Evolutionary conservation across 176 grass and related monocot species (phyloP).

Genomic region (Dactylis glomerata): DNA sequence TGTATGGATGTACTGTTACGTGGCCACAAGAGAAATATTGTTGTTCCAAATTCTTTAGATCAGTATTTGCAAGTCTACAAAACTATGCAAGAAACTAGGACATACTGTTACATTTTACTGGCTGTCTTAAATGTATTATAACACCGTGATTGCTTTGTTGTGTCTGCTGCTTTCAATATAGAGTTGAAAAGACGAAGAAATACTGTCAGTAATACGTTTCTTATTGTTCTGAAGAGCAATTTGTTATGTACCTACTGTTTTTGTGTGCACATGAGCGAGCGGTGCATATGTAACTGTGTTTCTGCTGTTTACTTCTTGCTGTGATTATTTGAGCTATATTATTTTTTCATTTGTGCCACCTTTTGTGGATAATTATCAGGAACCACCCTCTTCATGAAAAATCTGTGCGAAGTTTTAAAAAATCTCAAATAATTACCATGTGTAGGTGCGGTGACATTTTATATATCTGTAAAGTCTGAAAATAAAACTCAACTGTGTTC

Average conservation of each 20-base stretch:
- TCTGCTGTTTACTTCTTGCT: conserved; percentile 5
- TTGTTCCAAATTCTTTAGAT: conserved; percentile 11
- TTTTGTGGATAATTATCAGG: not conserved
- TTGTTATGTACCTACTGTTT: conserved; percentile 3
- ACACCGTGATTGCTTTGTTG: not conserved
- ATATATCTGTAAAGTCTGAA: not conserved
- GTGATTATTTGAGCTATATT: conserved; percentile 2
- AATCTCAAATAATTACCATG: not conserved
- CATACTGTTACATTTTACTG: not conserved
- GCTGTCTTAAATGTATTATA: not conserved
- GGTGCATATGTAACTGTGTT: not conserved
- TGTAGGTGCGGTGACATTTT: not conserved
- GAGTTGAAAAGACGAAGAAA: conserved; percentile 15
- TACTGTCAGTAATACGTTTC: not conserved
- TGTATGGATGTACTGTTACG: conserved; percentile 1
- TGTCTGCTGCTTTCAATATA: not conserved
- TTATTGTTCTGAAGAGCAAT: conserved; percentile 1
- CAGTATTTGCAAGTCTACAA: not conserved
- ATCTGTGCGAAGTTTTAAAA: not conserved
- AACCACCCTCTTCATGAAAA: not conserved
- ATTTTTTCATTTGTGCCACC: not conserved
- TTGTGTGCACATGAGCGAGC: not conserved
- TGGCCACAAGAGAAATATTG: conserved; percentile 11
- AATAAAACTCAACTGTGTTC: not conserved
- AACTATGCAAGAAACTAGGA: not conserved